Evolutionary conservation across 805 yeast genomes (phyloP), one percentile per base, ranked within the genome.

Genomic region (Sugiyamaella chiloensis): DNA sequence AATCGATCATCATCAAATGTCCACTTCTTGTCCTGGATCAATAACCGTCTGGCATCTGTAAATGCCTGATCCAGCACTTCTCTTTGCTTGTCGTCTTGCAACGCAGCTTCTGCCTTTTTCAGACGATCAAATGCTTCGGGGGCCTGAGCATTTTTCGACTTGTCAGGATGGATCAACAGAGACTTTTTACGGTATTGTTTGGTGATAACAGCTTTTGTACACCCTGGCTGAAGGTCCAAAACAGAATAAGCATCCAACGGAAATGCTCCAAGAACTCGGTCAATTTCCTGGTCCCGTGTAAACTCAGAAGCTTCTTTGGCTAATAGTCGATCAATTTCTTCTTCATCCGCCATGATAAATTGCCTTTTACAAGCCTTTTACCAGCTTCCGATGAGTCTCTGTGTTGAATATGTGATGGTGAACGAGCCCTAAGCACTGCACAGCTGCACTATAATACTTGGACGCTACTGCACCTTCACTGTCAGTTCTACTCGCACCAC

Each of bases 111-210:
- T 0, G 88, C 81, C 51, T 74, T 76, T 52, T 80, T 79, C 44
- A 83, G 62, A 29, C 69, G 47, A 56, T 80, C 83, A 61, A 83
- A 83, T 1, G 88, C 88, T 26, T 66, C 73, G 0, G 85, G 78
- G 0, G 88, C 87, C n/a, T 70, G 64, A 0, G 70, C 66, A 54
- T 82, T 75, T 24, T 63, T 59, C 1, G 78, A 71, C 58, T 80
- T 81, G 59, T 83, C 90, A 0, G 90, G 90, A 60, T 83, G 90
- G 14, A 83, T 76, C 49, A 80, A 63, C 30, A 83, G 64, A 1
- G 88, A 80, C 59, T 78, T 81, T 62, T 72, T 74, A 21, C 87
- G 66, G 59, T 73, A 83, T 32, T 65, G 55, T 50, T 69, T 75
- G 52, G 72, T 74, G 47, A 81, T 72, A 42, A 67, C 73, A 6